phyloP scores from a whole-genome alignment of 1,139 yeast genomes.

The Hansenula sp. region DNA sequence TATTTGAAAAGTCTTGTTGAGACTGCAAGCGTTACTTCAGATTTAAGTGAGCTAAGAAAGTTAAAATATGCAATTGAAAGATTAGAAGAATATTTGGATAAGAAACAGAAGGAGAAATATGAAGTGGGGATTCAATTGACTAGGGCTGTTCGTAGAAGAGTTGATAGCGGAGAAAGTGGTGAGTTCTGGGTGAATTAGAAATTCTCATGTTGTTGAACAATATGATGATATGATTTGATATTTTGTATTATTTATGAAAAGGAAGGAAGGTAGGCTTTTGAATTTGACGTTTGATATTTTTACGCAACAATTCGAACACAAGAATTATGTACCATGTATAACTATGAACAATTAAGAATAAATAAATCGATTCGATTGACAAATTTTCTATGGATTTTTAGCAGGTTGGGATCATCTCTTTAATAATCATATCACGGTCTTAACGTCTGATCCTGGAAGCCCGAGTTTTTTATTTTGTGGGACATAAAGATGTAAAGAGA shows the following conservation, averaged over 20 bases:
- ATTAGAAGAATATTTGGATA: slow-evolving; percentile 33
- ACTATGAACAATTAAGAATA: not conserved
- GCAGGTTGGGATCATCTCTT: too few species aligned
- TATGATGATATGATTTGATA: not conserved
- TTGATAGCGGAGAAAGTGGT: slow-evolving; percentile 35
- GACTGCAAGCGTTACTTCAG: slow-evolving; percentile 32
- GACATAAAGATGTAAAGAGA: slow-evolving; percentile 54
- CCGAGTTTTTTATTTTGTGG: slow-evolving; percentile 48
- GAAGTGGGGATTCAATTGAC: slow-evolving; percentile 35
- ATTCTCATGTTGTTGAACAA: too few species aligned
- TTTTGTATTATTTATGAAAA: too few species aligned
- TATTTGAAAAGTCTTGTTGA: slow-evolving; percentile 29
- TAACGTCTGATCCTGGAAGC: not conserved
- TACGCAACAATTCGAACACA: too few species aligned
- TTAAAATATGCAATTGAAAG: slow-evolving; percentile 30
- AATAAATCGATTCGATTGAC: not conserved
- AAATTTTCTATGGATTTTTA: too few species aligned
- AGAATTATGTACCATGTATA: not conserved
- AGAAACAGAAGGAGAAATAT: slow-evolving; percentile 35
- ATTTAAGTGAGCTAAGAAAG: slow-evolving; percentile 29
- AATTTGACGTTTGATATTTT: too few species aligned
- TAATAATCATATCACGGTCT: too few species aligned
- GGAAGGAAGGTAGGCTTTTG: too few species aligned
- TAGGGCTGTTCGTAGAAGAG: slow-evolving; percentile 33
- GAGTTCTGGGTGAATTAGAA: slow-evolving; percentile 21